Conservation (phyloP, 2,329 filamentous ascomycete genomes). For the Bipolaris bicolor region DNA sequence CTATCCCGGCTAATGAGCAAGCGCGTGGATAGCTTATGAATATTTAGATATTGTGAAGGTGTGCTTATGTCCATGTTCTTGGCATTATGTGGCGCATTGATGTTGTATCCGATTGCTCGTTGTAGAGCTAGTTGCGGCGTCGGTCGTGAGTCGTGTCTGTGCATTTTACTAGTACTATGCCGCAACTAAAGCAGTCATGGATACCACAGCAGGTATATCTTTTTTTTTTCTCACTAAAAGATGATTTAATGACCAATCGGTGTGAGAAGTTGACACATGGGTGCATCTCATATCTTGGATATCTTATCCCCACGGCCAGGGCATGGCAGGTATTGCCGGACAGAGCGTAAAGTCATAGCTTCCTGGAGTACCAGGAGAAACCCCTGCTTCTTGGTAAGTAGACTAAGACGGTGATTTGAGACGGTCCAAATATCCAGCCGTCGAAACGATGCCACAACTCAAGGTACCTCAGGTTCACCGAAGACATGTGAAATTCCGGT, state of each 20-base stretch:
- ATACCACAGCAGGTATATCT: neutral
- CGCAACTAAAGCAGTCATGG: constrained; percentile 6
- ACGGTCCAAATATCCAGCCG: neutral
- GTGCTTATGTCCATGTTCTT: constrained; percentile 5
- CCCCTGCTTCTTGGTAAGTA: neutral
- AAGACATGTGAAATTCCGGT: neutral
- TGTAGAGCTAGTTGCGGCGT: constrained; percentile 9
- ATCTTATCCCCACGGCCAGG: neutral
- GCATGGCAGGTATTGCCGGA: neutral
- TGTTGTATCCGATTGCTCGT: constrained; percentile 4
- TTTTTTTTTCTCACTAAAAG: neutral
- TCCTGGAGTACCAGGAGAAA: neutral
- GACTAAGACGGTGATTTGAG: neutral
- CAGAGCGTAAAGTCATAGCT: neutral
- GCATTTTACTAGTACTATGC: neutral
- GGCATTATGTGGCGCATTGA: constrained; percentile 1
- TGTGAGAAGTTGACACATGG: neutral
- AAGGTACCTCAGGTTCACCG: neutral
- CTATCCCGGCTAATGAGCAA: neutral
- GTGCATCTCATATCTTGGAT: neutral
- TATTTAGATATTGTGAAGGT: constrained; percentile 1
- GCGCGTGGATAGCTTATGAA: neutral
- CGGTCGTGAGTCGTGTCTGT: constrained; percentile 13
- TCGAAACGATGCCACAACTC: too few species aligned
- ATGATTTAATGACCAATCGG: neutral